Evolutionary conservation across 768 basidiomycete species (phyloP).

Genomic region (Pleurotus djamor): DNA sequence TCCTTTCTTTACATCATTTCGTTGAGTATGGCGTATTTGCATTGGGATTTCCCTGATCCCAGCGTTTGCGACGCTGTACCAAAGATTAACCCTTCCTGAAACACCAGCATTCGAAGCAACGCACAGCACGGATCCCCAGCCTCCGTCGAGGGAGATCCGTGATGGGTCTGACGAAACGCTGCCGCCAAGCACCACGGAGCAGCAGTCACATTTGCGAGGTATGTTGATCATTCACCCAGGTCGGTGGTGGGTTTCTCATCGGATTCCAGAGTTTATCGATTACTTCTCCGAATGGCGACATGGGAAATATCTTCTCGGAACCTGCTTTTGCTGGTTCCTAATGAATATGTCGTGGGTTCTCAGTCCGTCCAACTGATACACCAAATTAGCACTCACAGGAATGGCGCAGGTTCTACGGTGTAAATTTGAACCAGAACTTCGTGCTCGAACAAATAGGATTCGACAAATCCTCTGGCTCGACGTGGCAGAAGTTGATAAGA

Average conservation of each 20-base stretch:
- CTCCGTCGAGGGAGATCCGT: slow-evolving; percentile 20
- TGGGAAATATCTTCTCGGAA: slow-evolving; percentile 64
- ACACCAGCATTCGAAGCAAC: slow-evolving; percentile 43
- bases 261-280: slow-evolving; percentile 46
- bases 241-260: not conserved
- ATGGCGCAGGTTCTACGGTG: slow-evolving; percentile 62
- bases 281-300: slow-evolving; percentile 80
- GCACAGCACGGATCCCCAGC: slow-evolving; percentile 31
- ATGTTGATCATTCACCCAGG: not conserved
- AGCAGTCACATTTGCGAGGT: slow-evolving; percentile 44
- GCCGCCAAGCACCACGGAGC: too few species aligned
- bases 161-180: slow-evolving; percentile 44
- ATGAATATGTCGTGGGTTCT: slow-evolving; percentile 60
- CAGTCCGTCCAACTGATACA: not conserved
- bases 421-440: slow-evolving; percentile 70
- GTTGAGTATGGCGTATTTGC: slow-evolving; percentile 66
- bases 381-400: too few species aligned
- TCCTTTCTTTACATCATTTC: not conserved
- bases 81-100: slow-evolving; percentile 72
- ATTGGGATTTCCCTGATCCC: slow-evolving; percentile 71
- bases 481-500: slow-evolving; percentile 68
- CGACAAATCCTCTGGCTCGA: slow-evolving; percentile 50
- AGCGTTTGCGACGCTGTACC: slow-evolving; percentile 72
- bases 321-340: slow-evolving; percentile 70
- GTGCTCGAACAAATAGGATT: slow-evolving; percentile 76